Percentiles rank a stretch among this genome's conserved stretches.
phyloP scores from a whole-genome alignment of 2,329 filamentous ascomycete species.

The Sporothrix humicola region DNA sequence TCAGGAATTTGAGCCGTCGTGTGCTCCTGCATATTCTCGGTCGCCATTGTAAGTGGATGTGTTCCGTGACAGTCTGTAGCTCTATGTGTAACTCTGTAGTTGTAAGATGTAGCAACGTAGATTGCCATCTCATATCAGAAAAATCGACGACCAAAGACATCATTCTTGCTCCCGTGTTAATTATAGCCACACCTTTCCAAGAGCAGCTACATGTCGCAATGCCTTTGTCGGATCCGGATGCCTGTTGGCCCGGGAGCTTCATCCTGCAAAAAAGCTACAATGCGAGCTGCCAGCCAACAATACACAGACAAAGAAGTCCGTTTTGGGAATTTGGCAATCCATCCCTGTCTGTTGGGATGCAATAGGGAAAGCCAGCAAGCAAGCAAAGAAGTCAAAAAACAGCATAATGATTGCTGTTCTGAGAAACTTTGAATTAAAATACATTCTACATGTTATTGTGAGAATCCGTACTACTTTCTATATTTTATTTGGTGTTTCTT shows the following conservation, averaged over 20 bases:
- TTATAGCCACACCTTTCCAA: background rate
- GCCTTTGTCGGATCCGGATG: background rate
- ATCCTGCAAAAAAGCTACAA: background rate
- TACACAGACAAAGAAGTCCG: constrained; percentile 13
- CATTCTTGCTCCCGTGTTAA: background rate
- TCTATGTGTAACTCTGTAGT: background rate
- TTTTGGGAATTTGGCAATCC: background rate
- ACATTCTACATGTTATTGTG: too few relatives aligned
- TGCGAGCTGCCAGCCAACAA: background rate
- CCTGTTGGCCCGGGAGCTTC: background rate
- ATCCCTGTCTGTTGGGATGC: constrained; percentile 27
- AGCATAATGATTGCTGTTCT: too few relatives aligned
- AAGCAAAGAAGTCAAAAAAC: too few relatives aligned
- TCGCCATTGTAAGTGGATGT: background rate
- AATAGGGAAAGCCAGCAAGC: background rate
- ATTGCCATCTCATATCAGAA: background rate
- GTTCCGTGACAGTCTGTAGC: background rate
- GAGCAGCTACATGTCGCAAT: background rate
- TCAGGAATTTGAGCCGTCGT: background rate
- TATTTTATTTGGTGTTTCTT: too few relatives aligned
- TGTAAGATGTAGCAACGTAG: background rate
- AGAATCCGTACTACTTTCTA: too few relatives aligned
- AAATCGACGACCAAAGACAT: background rate
- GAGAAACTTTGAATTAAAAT: too few relatives aligned
- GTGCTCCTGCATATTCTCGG: background rate